These are phyloP conservation scores for Nothopassalora personata DNA, from an alignment of 2,329 filamentous ascomycete genomes.

Conservation along the genomic window DNA sequence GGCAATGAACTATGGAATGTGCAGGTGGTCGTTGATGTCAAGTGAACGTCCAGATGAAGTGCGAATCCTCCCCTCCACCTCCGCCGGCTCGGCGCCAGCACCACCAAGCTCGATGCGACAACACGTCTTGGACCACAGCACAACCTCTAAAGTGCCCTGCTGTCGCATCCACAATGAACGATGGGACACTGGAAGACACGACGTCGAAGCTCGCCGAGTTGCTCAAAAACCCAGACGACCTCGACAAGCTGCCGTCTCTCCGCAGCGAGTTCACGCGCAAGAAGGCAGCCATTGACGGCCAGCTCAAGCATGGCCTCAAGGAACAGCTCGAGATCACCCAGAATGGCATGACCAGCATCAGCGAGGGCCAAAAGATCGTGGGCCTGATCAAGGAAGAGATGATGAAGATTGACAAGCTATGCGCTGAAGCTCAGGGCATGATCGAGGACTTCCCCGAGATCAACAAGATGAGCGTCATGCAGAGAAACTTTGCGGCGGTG, in stretches of 20 bases:
- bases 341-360: slow-evolving; percentile 81
- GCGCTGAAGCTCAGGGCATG: slow-evolving; percentile 94
- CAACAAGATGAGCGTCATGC: slow-evolving; percentile 86
- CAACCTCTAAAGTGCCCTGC: background rate
- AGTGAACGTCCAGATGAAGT: background rate
- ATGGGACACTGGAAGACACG: slow-evolving; percentile 28
- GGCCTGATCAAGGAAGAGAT: slow-evolving; percentile 95
- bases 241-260: slow-evolving; percentile 87
- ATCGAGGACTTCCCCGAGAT: slow-evolving; percentile 94
- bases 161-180: slow-evolving; percentile 24
- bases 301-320: slow-evolving; percentile 79
- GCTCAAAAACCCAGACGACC: slow-evolving; percentile 89
- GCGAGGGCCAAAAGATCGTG: slow-evolving; percentile 85
- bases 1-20: background rate
- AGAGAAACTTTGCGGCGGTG: slow-evolving; percentile 91
- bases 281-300: slow-evolving; percentile 83
- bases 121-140: background rate
- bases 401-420: slow-evolving; percentile 96
- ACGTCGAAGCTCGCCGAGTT: slow-evolving; percentile 75
- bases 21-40: background rate
- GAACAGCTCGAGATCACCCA: slow-evolving; percentile 95
- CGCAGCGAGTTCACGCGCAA: slow-evolving; percentile 92
- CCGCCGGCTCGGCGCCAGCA: background rate
- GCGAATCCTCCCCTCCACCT: background rate
- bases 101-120: background rate